Evolutionary conservation across 345 rosid genomes (phyloP), one percentile per base, ranked within the genome.

Genomic region (Corchorus olitorius): DNA sequence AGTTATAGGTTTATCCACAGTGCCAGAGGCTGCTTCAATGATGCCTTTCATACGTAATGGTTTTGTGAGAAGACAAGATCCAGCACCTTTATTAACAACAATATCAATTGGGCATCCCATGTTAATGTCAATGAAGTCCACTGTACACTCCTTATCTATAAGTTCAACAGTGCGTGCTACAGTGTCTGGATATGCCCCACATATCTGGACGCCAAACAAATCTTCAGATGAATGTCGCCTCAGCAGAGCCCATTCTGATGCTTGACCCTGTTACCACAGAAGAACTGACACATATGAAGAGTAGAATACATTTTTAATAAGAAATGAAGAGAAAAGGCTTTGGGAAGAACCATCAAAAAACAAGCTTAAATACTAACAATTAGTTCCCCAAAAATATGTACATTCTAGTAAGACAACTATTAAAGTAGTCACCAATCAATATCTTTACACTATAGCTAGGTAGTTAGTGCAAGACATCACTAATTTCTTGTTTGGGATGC

Each of bases 221-320:
- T 91, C 97, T 83, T 96, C 99, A 2, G 91, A 92, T 27, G 90
- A 81, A 89, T 96, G 98, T 12, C 94, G 88, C 77, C 98, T 91
- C 76, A 93, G 86, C 83, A 96, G 78, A 74, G 97, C 99, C 99
- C 98, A 96, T 76, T 96, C 99, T n/a, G 99, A 92, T 86, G 97
- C 98, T 87, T 91, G 97, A 58, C 98, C 99, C 98, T 93, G 70
- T 43, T 75, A 64, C 62, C 45, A 78, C 5, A 66, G 61, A 46
- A 52, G 19, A 68, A 64, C 35, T 17, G 58, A 34, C 49, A 43
- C 52, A 33, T 39, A 68, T 33, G 62, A 71, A 62, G 41, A 48
- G 73, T 15, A 53, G 11, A 39, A 52, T 34, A 19, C 46, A 70
- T 11, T 70, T 35, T 35, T 11, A 34, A 3, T 52, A 53, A 3